Evolutionary conservation across 257 asterid species (phyloP), one percentile per base, ranked within the genome.

Genomic region (Ligustrum vulgare): DNA sequence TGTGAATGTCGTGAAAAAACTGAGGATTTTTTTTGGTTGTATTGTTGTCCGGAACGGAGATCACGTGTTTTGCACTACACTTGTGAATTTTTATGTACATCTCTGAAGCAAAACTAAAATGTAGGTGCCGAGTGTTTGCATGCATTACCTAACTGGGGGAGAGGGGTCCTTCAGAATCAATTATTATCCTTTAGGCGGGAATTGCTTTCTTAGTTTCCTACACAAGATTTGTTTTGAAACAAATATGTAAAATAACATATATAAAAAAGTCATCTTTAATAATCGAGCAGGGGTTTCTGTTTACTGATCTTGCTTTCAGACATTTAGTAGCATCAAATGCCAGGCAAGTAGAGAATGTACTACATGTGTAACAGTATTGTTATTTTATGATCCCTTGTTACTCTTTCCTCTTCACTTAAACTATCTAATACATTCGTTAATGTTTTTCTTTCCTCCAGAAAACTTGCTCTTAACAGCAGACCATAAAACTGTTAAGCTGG

Each of bases 401-500:
- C 16, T 69, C 60, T 34, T 73, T 6, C 25, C 75, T 72, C 69
- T 70, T 28, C 69, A 16, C 67, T 35, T 5, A 11, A 9, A 31
- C 20, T 45, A 32, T 56, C 64, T 2, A 56, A 56, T n/a, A 11
- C 9, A 2, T 18, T 47, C 47, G 9, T 68, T 10, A 9, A 18
- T 58, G 16, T 66, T 67, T 58, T 62, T 75, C 70, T 79, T 62
- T 54, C 73, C 64, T 80, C 66, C 89, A 94, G 98, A 94, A 72
- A 94, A 94, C 83, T 83, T 94, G 91, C 96, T 94, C 49, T 85
- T 94, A 87, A 91, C 97, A 8, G 96, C 86, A 41, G 99, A 94
- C 77, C 86, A 84, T 39, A 88, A 85, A 80, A 92, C 96, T 9
- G 83, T 94, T 32, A 92, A 94, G 84, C 91, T 94, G 41, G 99